Conservation (phyloP, 805 yeast genomes). For the Candida parachauliodes region DNA sequence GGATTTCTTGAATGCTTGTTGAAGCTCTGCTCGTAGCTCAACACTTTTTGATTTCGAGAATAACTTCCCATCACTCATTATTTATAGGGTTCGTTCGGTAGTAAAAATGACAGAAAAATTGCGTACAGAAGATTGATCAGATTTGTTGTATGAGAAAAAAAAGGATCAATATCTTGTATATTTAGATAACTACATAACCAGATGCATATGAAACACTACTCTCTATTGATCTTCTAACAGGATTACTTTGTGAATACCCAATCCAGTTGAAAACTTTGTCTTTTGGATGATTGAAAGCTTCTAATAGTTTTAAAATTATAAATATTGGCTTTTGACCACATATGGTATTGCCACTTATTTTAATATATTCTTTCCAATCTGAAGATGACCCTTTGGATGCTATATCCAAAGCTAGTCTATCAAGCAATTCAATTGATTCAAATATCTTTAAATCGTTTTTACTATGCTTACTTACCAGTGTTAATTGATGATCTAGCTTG, state of each 20-base stretch:
- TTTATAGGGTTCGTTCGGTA: constrained; percentile 2
- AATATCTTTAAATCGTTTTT: constrained; percentile 47
- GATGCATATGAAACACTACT: constrained; percentile 92
- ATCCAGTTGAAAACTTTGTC: constrained; percentile 55
- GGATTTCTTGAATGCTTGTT: constrained; percentile 40
- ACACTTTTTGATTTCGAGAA: constrained; percentile 37
- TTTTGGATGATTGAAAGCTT: constrained; percentile 20
- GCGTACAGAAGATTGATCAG: not conserved
- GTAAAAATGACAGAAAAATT: not conserved
- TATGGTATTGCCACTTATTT: constrained; percentile 76
- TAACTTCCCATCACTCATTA: constrained; percentile 37
- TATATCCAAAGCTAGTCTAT: constrained; percentile 64
- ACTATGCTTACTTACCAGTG: constrained; percentile 11
- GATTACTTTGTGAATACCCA: constrained; percentile 74
- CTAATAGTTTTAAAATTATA: constrained; percentile 55
- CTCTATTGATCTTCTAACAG: constrained; percentile 46
- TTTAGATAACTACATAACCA: too few relatives aligned
- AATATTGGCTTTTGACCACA: constrained; percentile 88
- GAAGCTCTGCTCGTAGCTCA: constrained; percentile 40
- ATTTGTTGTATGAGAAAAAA: too few relatives aligned
- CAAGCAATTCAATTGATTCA: constrained; percentile 71
- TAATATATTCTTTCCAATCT: constrained; percentile 66
- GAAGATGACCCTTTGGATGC: constrained; percentile 52
- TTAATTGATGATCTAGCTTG: constrained; percentile 14
- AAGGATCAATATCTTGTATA: too few relatives aligned